Evolutionary conservation across 2,329 filamentous ascomycete species (phyloP), one percentile per base, ranked within the genome.

Genomic region (Cercospora sp.): DNA sequence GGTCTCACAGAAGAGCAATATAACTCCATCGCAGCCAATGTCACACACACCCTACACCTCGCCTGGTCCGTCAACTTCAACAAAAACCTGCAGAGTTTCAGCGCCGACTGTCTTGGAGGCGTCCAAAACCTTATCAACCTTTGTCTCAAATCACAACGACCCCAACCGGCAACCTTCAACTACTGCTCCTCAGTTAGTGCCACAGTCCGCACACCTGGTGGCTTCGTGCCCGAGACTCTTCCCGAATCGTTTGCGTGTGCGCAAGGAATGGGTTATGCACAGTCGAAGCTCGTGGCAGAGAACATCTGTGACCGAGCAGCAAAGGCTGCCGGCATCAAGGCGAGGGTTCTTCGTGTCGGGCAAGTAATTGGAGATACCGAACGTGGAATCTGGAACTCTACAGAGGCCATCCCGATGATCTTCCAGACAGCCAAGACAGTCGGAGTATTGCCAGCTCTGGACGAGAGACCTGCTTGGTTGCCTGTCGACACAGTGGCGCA

Each of bases 331-430:
- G 75, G 73, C 4, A 69, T 76, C 55, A 64, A 70, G 1, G 61
- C 72, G 10, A 69, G 71, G 13, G 69, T 76, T 5, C 68, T 76
- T 4, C 61, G 76, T 9, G 72, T 77, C 4, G 75, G 76, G 16
- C 76, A 78, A 57, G 67, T 78, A 3, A 71, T 69, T 51, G 76
- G 76, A 10, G 75, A 76, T 36, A 69, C 64, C 3, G 26, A 57
- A 36, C 64, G 55, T 45, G 74, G 69, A 9, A 51, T 78, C 5
- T 83, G 81, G 82, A 83, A 81, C 55, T 73, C 74, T 3, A 72
- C 75, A 3, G 82, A 84, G 72, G 83, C 81, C 72, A 76, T 83
- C 5, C 78, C 81, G 2, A 80, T 77, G 70, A 76, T 85, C 26
- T 72, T 84, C 4, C 67, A 78, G 3, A 81, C 79, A 62, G 81